Evolutionary conservation across 352 stramenopile species (phyloP).

Genomic region (Phytophthora constricta): DNA sequence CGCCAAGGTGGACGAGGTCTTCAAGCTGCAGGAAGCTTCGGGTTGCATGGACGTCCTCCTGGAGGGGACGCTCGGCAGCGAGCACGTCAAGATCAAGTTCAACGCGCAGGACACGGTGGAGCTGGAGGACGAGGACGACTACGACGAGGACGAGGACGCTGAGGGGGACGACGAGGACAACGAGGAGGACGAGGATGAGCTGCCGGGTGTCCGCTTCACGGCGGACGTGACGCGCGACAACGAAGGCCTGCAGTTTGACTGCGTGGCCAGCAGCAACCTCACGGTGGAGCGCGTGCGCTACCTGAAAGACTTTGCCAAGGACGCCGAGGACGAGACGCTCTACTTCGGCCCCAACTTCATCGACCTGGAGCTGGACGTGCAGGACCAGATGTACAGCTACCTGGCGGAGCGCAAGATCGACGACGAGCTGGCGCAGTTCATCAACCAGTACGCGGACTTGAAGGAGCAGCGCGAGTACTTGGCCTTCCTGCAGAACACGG

Average conservation of each 20-base stretch:
- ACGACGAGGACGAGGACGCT: constrained; percentile 59
- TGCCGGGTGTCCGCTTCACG: constrained; percentile 81
- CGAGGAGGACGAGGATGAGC: constrained; percentile 66
- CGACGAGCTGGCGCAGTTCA: constrained; percentile 87
- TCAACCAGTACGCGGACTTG: constrained; percentile 82
- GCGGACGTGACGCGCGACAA: constrained; percentile 77
- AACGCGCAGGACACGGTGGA: constrained; percentile 80
- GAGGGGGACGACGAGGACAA: constrained; percentile 45
- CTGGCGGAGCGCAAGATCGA: constrained; percentile 80
- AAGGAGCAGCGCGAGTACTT: constrained; percentile 90
- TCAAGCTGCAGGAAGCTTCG: constrained; percentile 63
- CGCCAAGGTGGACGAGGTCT: constrained; percentile 69
- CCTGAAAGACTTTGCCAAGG: constrained; percentile 58
- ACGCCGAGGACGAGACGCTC: constrained; percentile 64
- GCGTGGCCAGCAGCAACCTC: constrained; percentile 80
- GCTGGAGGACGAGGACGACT: constrained; percentile 67
- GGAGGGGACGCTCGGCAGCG: constrained; percentile 52
- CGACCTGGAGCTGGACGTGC: constrained; percentile 85
- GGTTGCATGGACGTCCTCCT: constrained; percentile 77
- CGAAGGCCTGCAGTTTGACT: constrained; percentile 82
- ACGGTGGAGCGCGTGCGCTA: constrained; percentile 82
- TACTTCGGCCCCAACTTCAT: constrained; percentile 87
- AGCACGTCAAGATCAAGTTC: constrained; percentile 81
- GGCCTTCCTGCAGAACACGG: constrained; percentile 72
- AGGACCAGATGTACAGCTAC: constrained; percentile 85